Base-by-base conservation (phyloP, 2,329 filamentous ascomycete species). In the Trichoderma afroharzianum region DNA sequence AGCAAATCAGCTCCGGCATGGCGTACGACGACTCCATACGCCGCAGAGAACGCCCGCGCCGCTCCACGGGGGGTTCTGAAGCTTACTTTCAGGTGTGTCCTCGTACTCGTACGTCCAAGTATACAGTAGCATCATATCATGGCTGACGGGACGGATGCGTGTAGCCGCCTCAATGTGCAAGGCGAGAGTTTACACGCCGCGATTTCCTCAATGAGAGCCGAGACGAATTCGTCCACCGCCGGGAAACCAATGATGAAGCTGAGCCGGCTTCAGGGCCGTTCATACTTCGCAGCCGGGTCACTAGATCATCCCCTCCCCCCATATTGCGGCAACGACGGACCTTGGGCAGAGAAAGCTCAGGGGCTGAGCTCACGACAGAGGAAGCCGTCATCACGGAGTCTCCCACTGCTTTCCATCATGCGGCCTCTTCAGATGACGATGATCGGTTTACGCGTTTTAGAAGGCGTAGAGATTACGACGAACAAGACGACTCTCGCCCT, bases 21-120 rank as follows among this genome's bases (percentile, higher is more conserved):
- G 63, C 70, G 30, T 32, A 30, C 63, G 61, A 67, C 61, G 63
- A 70, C 15, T 15, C 47, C 24, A 67, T 43, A 61, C 36, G 63
- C 55, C 55, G 63, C 33, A 63, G 70, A 43, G 70, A 67, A 55
- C 70, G 63, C 68, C 68, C 62, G 53, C 39, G 33, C 50, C 58
- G 26, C n/a, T 63, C 61, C 14, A 53, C 55, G 7, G 63, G 57
- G 33, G 36, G 39, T 12, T 30, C 62, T 9, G 70, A 71, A 59
- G 43, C 57, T 43, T 24, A 61, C 28, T 33, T 55, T 39, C 36
- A 39, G 63, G 63, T 66, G 57, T 39, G 62, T 61, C 6, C 36
- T 39, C 15, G 15, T 39, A 39, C 15, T 8, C 33, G 9, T 3
- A 1, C 32, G 9, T 58, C 33, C 50, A 28, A 30, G 47, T 39